Conservation (phyloP, 805 yeast genomes). For the Ascoidea tarda region DNA sequence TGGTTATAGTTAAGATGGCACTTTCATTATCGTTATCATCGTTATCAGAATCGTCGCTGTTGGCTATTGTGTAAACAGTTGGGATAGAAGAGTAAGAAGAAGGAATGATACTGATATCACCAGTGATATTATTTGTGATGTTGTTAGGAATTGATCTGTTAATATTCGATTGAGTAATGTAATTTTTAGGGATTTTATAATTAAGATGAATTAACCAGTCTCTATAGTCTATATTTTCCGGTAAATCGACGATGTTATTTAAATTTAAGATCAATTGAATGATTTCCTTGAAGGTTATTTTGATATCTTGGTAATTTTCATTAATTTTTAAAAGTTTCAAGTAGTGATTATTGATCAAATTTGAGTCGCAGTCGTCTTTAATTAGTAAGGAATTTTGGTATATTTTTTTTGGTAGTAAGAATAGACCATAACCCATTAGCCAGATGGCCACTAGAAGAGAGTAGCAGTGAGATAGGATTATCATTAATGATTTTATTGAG, state of each 20-base stretch:
- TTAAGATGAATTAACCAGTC: conserved; percentile 54
- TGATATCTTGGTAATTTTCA: conserved; percentile 51
- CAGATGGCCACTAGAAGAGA: conserved; percentile 62
- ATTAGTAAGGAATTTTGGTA: conserved; percentile 17
- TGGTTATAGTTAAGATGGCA: conserved; percentile 2
- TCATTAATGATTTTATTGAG: conserved; percentile 50
- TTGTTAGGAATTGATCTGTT: too few species aligned
- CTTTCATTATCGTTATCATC: neutral
- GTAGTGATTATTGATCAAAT: conserved; percentile 25
- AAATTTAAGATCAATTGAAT: conserved; percentile 4
- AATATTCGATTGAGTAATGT: too few species aligned
- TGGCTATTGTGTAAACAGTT: neutral
- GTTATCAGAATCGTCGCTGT: neutral
- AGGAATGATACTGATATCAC: too few species aligned
- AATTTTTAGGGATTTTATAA: conserved; percentile 24
- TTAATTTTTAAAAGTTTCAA: conserved; percentile 39
- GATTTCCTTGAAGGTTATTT: conserved; percentile 43
- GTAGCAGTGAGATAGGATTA: conserved; percentile 68
- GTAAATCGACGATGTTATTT: conserved; percentile 3
- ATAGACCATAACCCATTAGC: conserved; percentile 76
- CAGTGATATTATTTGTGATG: neutral
- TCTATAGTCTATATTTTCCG: conserved; percentile 15
- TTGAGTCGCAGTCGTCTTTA: conserved; percentile 19
- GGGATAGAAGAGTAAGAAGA: too few species aligned
- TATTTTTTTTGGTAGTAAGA: conserved; percentile 41